These are phyloP conservation scores for Colletotrichum siamense DNA, from an alignment of 2,329 filamentous ascomycete species.

Conservation along the genomic window DNA sequence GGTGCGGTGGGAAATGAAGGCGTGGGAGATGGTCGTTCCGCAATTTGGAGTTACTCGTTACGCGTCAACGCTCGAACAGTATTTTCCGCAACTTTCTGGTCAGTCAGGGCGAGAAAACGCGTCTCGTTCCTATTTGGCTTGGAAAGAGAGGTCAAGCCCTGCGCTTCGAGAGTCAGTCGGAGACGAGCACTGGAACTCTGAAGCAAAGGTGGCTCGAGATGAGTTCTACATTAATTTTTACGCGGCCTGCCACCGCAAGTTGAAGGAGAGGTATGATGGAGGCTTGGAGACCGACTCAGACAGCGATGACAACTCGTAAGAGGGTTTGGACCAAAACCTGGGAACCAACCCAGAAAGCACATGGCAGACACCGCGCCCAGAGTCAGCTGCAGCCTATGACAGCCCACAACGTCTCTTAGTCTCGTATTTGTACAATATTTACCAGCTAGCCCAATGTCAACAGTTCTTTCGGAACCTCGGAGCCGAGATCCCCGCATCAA, in stretches of 20 bases:
- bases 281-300: background rate
- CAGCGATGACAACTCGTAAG: background rate
- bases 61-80: background rate
- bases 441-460: background rate
- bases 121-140: background rate
- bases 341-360: background rate
- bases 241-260: background rate
- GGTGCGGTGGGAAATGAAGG: background rate
- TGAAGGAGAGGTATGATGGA: rapidly evolving
- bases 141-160: background rate
- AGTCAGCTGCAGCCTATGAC: background rate
- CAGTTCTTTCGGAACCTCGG: background rate
- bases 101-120: background rate
- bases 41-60: background rate
- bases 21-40: rapidly evolving
- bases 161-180: rapidly evolving
- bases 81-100: background rate
- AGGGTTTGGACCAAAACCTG: background rate
- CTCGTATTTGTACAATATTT: background rate
- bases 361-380: background rate
- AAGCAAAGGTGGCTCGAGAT: background rate
- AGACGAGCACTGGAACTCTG: background rate
- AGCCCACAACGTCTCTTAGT: background rate
- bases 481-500: background rate
- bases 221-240: background rate